Base-by-base conservation (phyloP, 2,329 filamentous ascomycete species). In the Fusarium subglutinans region DNA sequence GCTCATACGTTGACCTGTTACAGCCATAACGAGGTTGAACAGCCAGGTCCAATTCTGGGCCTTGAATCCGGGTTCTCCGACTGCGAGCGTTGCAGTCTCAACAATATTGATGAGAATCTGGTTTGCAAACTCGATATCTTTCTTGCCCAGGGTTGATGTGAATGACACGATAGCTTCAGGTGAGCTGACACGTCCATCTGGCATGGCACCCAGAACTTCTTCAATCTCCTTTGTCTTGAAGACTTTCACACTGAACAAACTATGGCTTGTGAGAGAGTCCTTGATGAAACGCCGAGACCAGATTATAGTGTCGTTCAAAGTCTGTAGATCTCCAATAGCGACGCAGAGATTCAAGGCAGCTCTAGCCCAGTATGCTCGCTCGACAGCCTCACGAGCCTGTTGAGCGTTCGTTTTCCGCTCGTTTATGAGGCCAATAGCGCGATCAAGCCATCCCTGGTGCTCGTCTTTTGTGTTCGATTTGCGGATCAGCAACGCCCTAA, bases 211-310 rank as follows among this genome's bases (percentile, higher is more conserved):
- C n/a, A 78, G 53, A 17, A 81, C 64, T 2, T 59, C 50, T 7
- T 71, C 18, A 1, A 76, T 58, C 28, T 82, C 80, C 1, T 4
- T 12, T 2, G 77, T 77, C 2, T 24, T 43, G 18, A 78, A 48
- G 0, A 62, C 47, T 1, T 62, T 30, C 2, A 2, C 33, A 11
- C 44, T 45, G 56, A 80, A 81, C 3, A 81, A 10, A 4, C 61
- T 55, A 2, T 26, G 55, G 3, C 68, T 55, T 0, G 73, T 66
- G 4, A 73, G 45, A 2, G 70, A 38, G 40, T 82, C 81, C 26
- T 78, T 81, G 56, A 78, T 77, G 47, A 79, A 82, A 3, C 80
- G 77, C 7, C 71, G 69, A 2, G 78, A 78, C 81, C 80, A 82
- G 0, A 69, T 26, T 6, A 81, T 37, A 2, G 76, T 77, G 9